Evolutionary conservation across 2,329 filamentous ascomycete genomes (phyloP), one percentile per base, ranked within the genome.

Genomic region (Thielaviopsis ethacetica): DNA sequence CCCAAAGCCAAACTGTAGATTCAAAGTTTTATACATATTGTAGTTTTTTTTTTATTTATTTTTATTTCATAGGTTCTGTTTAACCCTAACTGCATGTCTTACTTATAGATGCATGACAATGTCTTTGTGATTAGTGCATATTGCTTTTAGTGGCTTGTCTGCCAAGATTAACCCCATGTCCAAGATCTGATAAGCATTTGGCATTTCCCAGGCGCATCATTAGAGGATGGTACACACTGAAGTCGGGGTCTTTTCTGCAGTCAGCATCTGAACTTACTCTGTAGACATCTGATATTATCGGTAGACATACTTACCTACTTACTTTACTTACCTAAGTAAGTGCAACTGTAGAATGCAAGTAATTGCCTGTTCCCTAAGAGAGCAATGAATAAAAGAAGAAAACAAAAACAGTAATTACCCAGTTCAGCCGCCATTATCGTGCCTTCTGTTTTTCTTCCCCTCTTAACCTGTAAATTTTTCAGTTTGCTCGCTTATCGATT

Each of bases 1-100:
- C 70, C 71, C n/a, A 68, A 65, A 79, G 63, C 80, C 56, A 63
- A 51, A 50, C 50, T 58, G 9, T 62, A 60, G 34, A 57, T 30
- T 47, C n/a, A 12, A 19, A 50, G 38, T 15, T 17, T 17, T 44
- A 3, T 17, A 41, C 34, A 9, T 17, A n/a, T 3, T 17, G n/a
- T 44, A n/a, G 38, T 17, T n/a, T 17, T n/a, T 44, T 17, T n/a
- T n/a, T 44, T n/a, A n/a, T 44, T 5, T 4, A 44, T n/a, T 44
- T 44, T 44, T n/a, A n/a, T n/a, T n/a, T n/a, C n/a, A n/a, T n/a
- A n/a, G n/a, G 5, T n/a, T 17, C 17, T 44, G 17, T 44, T 21
- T 21, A 49, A 49, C 44, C 44, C n/a, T 49, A 49, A 49, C 3
- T 49, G n/a, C 19, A 21, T 49, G 44, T 49, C 44, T 49, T 17